Conservation (phyloP, 371 early-diverging fungal species). For the Entomophthora muscae region DNA sequence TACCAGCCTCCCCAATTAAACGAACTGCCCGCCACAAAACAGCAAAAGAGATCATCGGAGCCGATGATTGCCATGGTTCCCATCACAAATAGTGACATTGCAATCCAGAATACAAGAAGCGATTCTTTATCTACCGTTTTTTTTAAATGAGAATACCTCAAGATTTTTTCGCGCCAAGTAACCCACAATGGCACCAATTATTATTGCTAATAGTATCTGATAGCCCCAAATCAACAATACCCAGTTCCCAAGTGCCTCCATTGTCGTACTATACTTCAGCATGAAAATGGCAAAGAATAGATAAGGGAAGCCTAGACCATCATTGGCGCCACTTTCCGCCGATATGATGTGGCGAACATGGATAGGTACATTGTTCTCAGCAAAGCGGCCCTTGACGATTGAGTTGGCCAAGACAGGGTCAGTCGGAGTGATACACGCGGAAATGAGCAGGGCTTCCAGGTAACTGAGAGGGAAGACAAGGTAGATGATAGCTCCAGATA, state of each 20-base stretch:
- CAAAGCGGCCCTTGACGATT: constrained; percentile 84
- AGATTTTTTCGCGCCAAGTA: constrained; percentile 40
- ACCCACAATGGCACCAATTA: constrained; percentile 69
- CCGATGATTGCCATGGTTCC: constrained; percentile 54
- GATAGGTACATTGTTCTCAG: no score
- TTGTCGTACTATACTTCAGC: constrained; percentile 27
- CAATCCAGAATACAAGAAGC: constrained; percentile 65
- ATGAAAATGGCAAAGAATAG: no score
- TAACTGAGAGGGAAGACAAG: constrained; percentile 33
- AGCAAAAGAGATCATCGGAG: no score
- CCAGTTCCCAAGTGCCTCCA: constrained; percentile 54
- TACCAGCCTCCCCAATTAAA: constrained; percentile 87
- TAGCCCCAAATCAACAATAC: constrained; percentile 45
- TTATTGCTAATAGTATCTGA: constrained; percentile 44
- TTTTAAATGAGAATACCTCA: constrained; percentile 44
- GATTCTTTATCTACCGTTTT: constrained; percentile 76
- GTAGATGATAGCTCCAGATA: constrained; percentile 51
- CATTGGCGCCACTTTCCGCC: no score
- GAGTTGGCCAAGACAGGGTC: constrained; percentile 92
- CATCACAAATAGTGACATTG: constrained; percentile 60
- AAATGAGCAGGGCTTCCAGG: constrained; percentile 56
- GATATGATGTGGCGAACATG: constrained; percentile 63
- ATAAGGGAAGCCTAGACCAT: no score
- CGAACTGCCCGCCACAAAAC: constrained; percentile 75
- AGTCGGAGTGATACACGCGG: constrained; percentile 83